Evolutionary conservation across 225 moss, liverwort and hornwort genomes (phyloP).

Genomic region (Ulota crispa): DNA sequence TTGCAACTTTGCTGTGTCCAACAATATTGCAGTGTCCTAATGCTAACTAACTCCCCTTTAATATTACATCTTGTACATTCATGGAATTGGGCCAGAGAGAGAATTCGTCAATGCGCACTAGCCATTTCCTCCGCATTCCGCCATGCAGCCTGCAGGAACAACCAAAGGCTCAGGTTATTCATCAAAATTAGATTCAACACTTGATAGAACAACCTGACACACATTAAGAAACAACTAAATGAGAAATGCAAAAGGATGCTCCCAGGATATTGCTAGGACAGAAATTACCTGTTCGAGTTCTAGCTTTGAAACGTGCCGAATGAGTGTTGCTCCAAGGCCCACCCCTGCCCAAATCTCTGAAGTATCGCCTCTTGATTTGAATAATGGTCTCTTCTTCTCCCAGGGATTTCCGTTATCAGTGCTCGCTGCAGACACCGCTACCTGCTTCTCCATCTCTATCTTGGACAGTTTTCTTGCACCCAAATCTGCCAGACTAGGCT

Average conservation of each 20-base stretch:
- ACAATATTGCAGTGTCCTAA: conserved; percentile 11
- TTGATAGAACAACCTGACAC: not conserved
- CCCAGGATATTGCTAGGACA: not conserved
- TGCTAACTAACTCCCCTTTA: not conserved
- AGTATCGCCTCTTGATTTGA: conserved; percentile 31
- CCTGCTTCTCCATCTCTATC: conserved; percentile 45
- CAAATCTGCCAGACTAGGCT: conserved; percentile 21
- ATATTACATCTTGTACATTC: conserved; percentile 21
- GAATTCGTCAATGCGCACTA: conserved; percentile 12
- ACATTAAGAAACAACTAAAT: not conserved
- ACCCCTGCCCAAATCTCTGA: conserved; percentile 37
- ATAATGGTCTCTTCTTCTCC: conserved; percentile 34
- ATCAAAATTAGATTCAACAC: not conserved
- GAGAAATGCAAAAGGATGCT: not conserved
- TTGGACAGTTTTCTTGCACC: conserved; percentile 33
- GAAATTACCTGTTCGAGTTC: conserved; percentile 41
- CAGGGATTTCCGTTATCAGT: conserved; percentile 22
- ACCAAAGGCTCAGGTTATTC: not conserved
- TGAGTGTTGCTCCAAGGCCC: conserved; percentile 38
- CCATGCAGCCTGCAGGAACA: conserved; percentile 36
- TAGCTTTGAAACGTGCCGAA: conserved; percentile 43
- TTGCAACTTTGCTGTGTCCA: not conserved
- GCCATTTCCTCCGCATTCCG: conserved; percentile 36
- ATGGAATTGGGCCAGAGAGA: not conserved
- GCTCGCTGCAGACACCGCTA: conserved; percentile 12